A percentile compares a stretch with the other conserved stretches of the same genome.
These are phyloP conservation scores for Pluteus cervinus DNA, from an alignment of 768 basidiomycete species.

Conservation along the genomic window DNA sequence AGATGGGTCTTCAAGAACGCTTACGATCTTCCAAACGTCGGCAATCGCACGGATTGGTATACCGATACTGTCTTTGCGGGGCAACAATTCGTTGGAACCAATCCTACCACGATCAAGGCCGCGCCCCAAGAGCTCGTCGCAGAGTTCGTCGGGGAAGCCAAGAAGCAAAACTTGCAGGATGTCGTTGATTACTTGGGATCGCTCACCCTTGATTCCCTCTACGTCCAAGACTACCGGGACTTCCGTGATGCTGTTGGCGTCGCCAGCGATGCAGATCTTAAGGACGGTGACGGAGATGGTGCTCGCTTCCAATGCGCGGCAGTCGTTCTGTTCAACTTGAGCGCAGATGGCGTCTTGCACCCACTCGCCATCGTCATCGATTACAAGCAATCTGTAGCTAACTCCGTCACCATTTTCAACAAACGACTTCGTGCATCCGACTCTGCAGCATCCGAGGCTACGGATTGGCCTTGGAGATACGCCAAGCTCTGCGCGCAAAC, in stretches of 20 bases:
- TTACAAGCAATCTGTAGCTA: constrained; percentile 19
- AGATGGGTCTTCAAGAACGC: too few relatives aligned
- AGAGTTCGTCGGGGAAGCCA: constrained; percentile 11
- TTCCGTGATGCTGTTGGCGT: constrained; percentile 15
- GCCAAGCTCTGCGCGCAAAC: constrained; percentile 24
- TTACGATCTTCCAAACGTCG: too few relatives aligned
- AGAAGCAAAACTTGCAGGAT: constrained; percentile 9
- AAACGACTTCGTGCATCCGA: constrained; percentile 11
- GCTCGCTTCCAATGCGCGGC: constrained; percentile 19
- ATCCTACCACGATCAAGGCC: constrained; percentile 19
- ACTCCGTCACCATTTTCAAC: constrained; percentile 24
- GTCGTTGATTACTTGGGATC: constrained; percentile 10
- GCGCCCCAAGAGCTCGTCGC: constrained; percentile 15
- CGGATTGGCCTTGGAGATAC: constrained; percentile 28
- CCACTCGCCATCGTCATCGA: constrained; percentile 24
- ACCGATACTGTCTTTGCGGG: constrained; percentile 24
- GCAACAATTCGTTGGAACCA: constrained; percentile 23
- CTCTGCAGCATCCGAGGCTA: constrained; percentile 6
- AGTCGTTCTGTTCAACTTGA: constrained; percentile 22
- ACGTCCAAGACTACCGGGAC: constrained; percentile 19
- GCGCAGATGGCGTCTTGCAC: constrained; percentile 18
- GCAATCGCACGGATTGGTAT: constrained; percentile 23
- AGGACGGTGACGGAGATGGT: constrained; percentile 5
- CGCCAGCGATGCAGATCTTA: constrained; percentile 8
- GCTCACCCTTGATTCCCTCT: constrained; percentile 9